Evolutionary conservation across 2,329 filamentous ascomycete genomes (phyloP), one percentile per base, ranked within the genome.

Genomic region (Sordariomycetes sp.): DNA sequence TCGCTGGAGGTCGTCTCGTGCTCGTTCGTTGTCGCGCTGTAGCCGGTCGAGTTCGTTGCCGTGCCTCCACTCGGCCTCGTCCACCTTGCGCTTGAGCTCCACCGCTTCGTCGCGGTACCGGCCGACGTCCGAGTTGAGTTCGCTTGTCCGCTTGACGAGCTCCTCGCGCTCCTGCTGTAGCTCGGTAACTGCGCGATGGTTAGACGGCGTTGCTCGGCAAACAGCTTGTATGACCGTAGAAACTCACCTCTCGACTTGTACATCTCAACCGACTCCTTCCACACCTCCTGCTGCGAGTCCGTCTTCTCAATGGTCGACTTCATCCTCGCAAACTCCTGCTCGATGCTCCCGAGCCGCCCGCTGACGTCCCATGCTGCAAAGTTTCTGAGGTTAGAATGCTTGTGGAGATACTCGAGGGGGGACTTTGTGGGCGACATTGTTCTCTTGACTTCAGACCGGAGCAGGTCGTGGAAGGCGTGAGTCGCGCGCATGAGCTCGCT

Each of bases 291-390:
- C 57, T 89, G 84, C 48, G 78, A 79, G 12, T 86, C 78, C 24
- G 87, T 84, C 35, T 79, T 78, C 59, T 83, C 82, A 66, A 96
- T 82, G 61, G 87, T 85, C 59, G 85, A 78, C 65, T 86, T 86
- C 60, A 97, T 76, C 59, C 79, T 76, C 53, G 80, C 78, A 66
- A 90, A 90, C 64, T 92, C 78, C 20, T 77, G 75, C 64, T 95
- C 89, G 72, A 96, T 85, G 59, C 84, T 80, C 61, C 85, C 84
- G 62, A 96, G 79, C 35, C 86, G 83, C 60, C 81, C 81, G 64
- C 90, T 85, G 62, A 90, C 83, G 68, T 96, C 90, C 79, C 86
- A 92, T 65, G 80, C 87, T 89, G 79, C 61, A 70, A 75, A 81
- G 36, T 68, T 70, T 64, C 74, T 77, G 62, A 80, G 72, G 78